These are phyloP conservation scores for Rubus parviflorus DNA, from an alignment of 306 rosid species.

Conservation along the genomic window DNA sequence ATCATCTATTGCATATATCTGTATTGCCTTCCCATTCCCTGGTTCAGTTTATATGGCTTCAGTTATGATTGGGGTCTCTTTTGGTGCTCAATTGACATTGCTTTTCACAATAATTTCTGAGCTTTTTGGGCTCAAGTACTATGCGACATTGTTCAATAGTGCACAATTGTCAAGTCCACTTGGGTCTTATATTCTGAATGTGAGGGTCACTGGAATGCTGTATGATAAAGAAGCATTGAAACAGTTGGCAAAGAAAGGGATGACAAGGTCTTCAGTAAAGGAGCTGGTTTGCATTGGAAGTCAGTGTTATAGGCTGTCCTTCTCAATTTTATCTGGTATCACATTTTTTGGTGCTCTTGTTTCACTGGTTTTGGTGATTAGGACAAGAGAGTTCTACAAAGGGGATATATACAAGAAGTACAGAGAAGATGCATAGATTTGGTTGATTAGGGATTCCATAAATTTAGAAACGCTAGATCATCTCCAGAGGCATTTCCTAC, in stretches of 20 bases:
- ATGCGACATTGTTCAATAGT: conserved; percentile 25
- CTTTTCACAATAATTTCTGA: conserved; percentile 33
- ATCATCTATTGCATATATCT: conserved; percentile 27
- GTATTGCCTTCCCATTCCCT: conserved; percentile 31
- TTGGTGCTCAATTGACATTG: conserved; percentile 35
- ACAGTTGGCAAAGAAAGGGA: conserved; percentile 30
- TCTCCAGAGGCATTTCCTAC: background rate
- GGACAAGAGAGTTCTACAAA: conserved; percentile 19
- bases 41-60: conserved; percentile 33
- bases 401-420: conserved; percentile 33
- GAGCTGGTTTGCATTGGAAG: conserved; percentile 41
- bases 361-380: conserved; percentile 33
- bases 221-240: conserved; percentile 41
- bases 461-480: background rate
- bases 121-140: conserved; percentile 38
- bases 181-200: conserved; percentile 48
- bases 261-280: conserved; percentile 22
- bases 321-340: conserved; percentile 33
- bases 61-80: conserved; percentile 31
- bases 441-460: background rate
- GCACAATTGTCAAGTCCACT: conserved; percentile 37
- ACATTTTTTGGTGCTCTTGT: conserved; percentile 39
- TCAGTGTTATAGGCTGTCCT: conserved; percentile 33
- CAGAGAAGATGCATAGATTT: conserved; percentile 10
- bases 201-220: conserved; percentile 37